Evolutionary conservation across 495 filamentous ascomycete genomes (phyloP).

Genomic region (Glutinoglossum americanum): DNA sequence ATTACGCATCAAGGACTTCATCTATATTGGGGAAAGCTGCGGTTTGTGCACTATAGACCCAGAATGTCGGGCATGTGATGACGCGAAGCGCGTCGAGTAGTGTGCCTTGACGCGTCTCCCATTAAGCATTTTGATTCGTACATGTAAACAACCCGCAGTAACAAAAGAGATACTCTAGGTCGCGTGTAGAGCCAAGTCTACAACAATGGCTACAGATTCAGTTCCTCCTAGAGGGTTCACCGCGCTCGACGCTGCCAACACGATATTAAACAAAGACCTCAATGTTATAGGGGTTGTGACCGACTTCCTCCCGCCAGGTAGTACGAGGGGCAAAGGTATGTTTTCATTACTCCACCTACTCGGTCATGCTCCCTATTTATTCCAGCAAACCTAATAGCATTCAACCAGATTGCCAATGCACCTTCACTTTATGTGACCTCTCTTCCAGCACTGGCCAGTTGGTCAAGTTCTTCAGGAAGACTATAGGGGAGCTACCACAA

Average conservation of each 20-base stretch:
- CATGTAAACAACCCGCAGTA: neutral
- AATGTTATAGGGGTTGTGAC: slow-evolving; percentile 29
- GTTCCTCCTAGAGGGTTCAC: slow-evolving; percentile 12
- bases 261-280: slow-evolving; percentile 11
- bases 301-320: slow-evolving; percentile 18
- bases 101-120: neutral
- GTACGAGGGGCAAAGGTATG: slow-evolving; percentile 10
- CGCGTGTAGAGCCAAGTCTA: neutral
- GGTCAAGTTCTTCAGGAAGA: slow-evolving; percentile 27
- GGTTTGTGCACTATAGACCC: neutral
- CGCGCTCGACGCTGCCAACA: slow-evolving; percentile 18
- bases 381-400: neutral
- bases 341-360: neutral
- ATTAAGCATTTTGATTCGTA: no score
- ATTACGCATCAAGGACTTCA: neutral
- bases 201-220: neutral
- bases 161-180: neutral
- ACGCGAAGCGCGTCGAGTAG: neutral
- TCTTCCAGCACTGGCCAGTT: slow-evolving; percentile 24
- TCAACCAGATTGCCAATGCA: slow-evolving; percentile 19
- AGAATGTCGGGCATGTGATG: neutral
- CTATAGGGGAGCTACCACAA: slow-evolving; percentile 18
- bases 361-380: neutral
- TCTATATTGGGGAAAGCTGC: neutral
- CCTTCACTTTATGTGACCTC: slow-evolving; percentile 28